Base-by-base conservation (phyloP, 2,329 filamentous ascomycete genomes). In the Alternaria gaisen region DNA sequence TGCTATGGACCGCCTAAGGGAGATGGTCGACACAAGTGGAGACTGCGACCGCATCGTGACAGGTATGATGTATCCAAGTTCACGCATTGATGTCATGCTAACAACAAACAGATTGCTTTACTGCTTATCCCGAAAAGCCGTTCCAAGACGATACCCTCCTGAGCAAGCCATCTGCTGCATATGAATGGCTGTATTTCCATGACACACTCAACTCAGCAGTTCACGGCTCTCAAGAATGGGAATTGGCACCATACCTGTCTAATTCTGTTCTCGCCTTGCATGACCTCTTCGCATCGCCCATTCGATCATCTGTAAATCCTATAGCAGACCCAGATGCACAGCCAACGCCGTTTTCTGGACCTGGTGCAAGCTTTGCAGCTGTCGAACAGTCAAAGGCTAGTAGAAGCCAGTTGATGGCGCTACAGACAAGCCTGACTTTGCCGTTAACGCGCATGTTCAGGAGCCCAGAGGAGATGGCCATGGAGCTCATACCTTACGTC, bases 101-200 rank as follows among this genome's bases (percentile, higher is more conserved):
- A 72, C 58, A 55, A 16, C 10, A 8, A 24, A 11, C 57, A 18
- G 91, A 98, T 64, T 90, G 96, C 70, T 97, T 97, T 73, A 84
- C 91, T 22, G 87, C 91, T 67, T 99, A 97, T 77, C 93, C 94
- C 0, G 88, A 88, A 42, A 91, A 93, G 69, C 89, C 93, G 20
- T 99, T 91, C 79, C 96, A 97, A 80, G 95, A 99, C 76, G 95
- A 99, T 78, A 91, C 90, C 1, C 90, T 92, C 68, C 88, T 99
- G 32, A 91, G 90, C 34, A 99, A 99, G 75, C 96, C 96, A 0
- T 89, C 90, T 67, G 82, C 86, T 1, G 92, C 92, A 0, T 97
- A 97, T 77, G 94, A 97, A 73, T 99, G 95, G 95, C 86, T 99
- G 56, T 85, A 96, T 77, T 98, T 99, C 79, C 92, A 97, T 78